Evolutionary conservation across 2,329 filamentous ascomycete species (phyloP).

Genomic region (Elsinoe australis): DNA sequence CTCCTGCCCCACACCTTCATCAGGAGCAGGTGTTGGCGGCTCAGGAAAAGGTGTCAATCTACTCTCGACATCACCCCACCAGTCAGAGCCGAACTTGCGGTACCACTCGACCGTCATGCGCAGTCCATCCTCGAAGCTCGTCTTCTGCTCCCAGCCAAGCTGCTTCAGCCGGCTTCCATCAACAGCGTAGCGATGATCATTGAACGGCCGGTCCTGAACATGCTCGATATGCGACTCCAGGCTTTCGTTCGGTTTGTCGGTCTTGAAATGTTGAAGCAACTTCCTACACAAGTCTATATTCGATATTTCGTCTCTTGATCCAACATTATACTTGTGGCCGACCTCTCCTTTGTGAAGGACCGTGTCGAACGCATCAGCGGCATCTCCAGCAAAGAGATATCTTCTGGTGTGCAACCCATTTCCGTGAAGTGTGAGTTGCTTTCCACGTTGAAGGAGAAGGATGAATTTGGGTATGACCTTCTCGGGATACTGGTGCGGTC

Average conservation of each 20-base stretch:
- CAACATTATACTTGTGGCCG: constrained; percentile 75
- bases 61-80: constrained; percentile 66
- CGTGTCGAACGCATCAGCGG: constrained; percentile 73
- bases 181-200: constrained; percentile 65
- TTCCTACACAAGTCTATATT: constrained; percentile 62
- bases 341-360: constrained; percentile 69
- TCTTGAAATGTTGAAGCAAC: constrained; percentile 57
- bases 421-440: constrained; percentile 66
- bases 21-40: not conserved
- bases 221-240: constrained; percentile 62
- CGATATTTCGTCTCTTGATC: constrained; percentile 68
- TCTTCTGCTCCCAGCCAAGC: constrained; percentile 64
- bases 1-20: not conserved
- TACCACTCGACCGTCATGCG: constrained; percentile 64
- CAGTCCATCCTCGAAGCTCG: constrained; percentile 56
- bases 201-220: constrained; percentile 70
- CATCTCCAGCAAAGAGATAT: constrained; percentile 72
- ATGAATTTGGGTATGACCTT: constrained; percentile 81
- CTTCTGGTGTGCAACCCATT: constrained; percentile 66
- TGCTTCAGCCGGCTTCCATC: constrained; percentile 59
- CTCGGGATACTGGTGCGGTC: constrained; percentile 53
- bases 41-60: constrained; percentile 58
- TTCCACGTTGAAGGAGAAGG: constrained; percentile 58
- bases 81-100: constrained; percentile 50
- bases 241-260: constrained; percentile 44